These are phyloP conservation scores for Cymbopogon flexuosus DNA, from an alignment of 202 grass and related monocot species.

Conservation along the genomic window DNA sequence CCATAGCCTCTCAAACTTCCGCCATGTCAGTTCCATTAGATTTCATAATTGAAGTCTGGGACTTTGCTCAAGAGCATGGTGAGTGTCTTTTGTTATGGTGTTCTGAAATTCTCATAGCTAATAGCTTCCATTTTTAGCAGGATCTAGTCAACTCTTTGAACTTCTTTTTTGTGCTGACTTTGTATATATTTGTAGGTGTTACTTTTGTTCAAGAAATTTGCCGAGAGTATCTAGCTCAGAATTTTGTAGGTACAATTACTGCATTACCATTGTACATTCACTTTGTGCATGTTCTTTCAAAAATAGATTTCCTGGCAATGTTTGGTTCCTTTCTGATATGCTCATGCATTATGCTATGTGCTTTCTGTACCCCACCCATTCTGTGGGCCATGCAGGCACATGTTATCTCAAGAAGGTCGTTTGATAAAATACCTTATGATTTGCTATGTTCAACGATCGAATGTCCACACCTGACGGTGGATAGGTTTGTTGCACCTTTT, in stretches of 20 bases:
- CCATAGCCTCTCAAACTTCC: slow-evolving; percentile 23
- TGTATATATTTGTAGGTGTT: slow-evolving; percentile 51
- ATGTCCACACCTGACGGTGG: slow-evolving; percentile 45
- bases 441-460: slow-evolving; percentile 45
- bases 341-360: background rate
- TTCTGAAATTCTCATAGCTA: background rate
- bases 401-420: slow-evolving; percentile 31
- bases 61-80: slow-evolving; percentile 61
- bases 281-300: slow-evolving; percentile 15
- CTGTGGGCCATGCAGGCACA: slow-evolving; percentile 30
- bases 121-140: background rate
- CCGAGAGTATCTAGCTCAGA: slow-evolving; percentile 59
- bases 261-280: background rate
- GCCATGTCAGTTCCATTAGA: slow-evolving; percentile 26
- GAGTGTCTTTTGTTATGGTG: slow-evolving; percentile 13
- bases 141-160: background rate
- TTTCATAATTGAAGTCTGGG: slow-evolving; percentile 59
- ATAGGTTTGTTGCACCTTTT: slow-evolving; percentile 46
- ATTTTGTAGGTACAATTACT: slow-evolving; percentile 79
- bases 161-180: background rate
- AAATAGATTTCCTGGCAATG: background rate
- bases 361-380: background rate
- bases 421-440: slow-evolving; percentile 61
- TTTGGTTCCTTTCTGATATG: background rate
- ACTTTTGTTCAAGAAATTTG: slow-evolving; percentile 53